Evolutionary conservation across 495 filamentous ascomycete species (phyloP).

Genomic region (Penicillium lividum): DNA sequence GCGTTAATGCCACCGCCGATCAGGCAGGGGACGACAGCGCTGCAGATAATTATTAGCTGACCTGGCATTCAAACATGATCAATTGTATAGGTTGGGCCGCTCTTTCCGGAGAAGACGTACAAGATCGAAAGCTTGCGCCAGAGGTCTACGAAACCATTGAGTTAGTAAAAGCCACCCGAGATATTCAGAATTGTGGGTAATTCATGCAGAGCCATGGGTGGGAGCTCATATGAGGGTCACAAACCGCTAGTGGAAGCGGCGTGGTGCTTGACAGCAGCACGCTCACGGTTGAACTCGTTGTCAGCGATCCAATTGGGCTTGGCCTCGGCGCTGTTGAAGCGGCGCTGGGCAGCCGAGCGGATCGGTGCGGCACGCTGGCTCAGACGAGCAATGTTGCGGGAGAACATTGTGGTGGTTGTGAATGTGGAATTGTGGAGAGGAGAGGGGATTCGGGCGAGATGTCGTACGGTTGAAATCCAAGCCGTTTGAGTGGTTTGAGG

Average conservation of each 20-base stretch:
- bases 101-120: conserved; percentile 52
- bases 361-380: conserved; percentile 59
- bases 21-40: conserved; percentile 68
- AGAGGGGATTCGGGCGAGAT: conserved; percentile 20
- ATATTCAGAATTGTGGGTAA: not conserved
- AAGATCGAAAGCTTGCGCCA: conserved; percentile 94
- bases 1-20: conserved; percentile 74
- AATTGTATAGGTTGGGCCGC: not conserved
- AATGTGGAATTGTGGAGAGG: conserved; percentile 18
- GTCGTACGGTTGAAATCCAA: conserved; percentile 38
- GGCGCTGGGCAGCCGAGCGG: conserved; percentile 64
- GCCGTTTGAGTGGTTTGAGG: conserved; percentile 37
- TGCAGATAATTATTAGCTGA: conserved; percentile 30
- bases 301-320: conserved; percentile 58
- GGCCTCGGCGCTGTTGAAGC: conserved; percentile 60
- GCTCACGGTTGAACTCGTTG: conserved; percentile 87
- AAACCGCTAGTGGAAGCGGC: conserved; percentile 76
- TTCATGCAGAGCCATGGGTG: not conserved
- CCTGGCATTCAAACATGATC: not conserved
- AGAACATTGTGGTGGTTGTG: conserved; percentile 54
- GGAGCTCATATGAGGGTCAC: conserved; percentile 28
- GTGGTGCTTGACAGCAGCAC: conserved; percentile 81
- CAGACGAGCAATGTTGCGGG: conserved; percentile 60
- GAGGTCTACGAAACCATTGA: conserved; percentile 61
- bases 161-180: conserved; percentile 30